These are phyloP conservation scores for Ogataea hybrid DNA, from an alignment of 1,139 yeast species.

Conservation along the genomic window DNA sequence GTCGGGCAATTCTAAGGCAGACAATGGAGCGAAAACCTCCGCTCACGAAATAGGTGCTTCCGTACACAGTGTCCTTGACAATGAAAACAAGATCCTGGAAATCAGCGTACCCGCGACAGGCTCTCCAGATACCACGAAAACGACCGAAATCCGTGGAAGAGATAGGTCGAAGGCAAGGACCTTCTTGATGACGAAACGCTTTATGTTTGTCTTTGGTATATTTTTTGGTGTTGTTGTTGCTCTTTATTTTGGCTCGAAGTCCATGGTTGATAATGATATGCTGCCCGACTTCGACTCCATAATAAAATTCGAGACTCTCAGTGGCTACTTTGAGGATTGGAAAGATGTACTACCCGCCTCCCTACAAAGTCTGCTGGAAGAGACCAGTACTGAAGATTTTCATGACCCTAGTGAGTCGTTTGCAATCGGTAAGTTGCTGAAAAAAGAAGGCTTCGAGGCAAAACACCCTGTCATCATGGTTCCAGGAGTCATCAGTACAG, in stretches of 20 bases:
- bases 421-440: conserved; percentile 77
- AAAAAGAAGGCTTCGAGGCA: conserved; percentile 44
- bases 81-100: conserved; percentile 1
- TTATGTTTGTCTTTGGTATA: conserved; percentile 56
- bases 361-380: conserved; percentile 58
- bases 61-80: conserved; percentile 5
- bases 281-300: conserved; percentile 50
- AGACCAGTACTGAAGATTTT: conserved; percentile 40
- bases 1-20: background rate
- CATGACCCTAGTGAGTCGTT: conserved; percentile 75
- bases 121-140: conserved; percentile 1
- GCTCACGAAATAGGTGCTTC: conserved; percentile 6
- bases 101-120: conserved; percentile 4
- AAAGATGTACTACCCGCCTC: conserved; percentile 66
- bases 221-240: conserved; percentile 67
- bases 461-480: conserved; percentile 85
- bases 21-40: conserved; percentile 4
- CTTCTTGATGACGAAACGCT: conserved; percentile 43
- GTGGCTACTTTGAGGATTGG: conserved; percentile 60
- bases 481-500: conserved; percentile 96
- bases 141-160: conserved; percentile 4
- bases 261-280: conserved; percentile 21
- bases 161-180: conserved; percentile 17
- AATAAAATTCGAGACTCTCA: conserved; percentile 51
- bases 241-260: conserved; percentile 55